These are phyloP conservation scores for Tylopilus felleus DNA, from an alignment of 768 basidiomycete species.

Conservation along the genomic window DNA sequence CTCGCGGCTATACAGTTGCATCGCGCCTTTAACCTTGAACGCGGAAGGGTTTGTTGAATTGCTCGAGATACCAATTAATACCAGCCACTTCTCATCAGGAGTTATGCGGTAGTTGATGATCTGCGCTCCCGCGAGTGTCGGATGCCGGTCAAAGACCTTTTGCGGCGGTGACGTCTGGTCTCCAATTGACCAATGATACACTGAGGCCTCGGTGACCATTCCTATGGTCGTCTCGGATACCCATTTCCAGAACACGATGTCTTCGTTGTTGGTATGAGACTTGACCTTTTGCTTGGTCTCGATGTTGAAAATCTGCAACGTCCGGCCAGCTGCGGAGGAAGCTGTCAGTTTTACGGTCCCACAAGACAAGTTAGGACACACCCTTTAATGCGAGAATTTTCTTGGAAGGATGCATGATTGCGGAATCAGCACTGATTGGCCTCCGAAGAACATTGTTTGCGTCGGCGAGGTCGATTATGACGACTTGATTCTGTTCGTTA, in stretches of 20 bases:
- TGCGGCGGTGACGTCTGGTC: slow-evolving; percentile 76
- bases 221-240: slow-evolving; percentile 88
- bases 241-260: slow-evolving; percentile 99
- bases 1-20: slow-evolving; percentile 95
- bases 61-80: slow-evolving; percentile 91
- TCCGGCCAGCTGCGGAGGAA: slow-evolving; percentile 68
- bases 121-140: slow-evolving; percentile 89
- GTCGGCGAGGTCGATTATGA: slow-evolving; percentile 96
- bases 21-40: slow-evolving; percentile 98
- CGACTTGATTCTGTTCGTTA: slow-evolving; percentile 94
- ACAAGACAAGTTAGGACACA: slow-evolving; percentile 20
- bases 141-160: slow-evolving; percentile 96
- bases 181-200: slow-evolving; percentile 84
- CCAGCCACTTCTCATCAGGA: slow-evolving; percentile 94
- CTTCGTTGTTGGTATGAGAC: slow-evolving; percentile 89
- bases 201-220: slow-evolving; percentile 90
- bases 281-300: slow-evolving; percentile 98
- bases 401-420: slow-evolving; percentile 96
- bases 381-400: slow-evolving; percentile 97
- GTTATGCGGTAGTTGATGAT: slow-evolving; percentile 98
- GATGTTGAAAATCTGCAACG: slow-evolving; percentile 97
- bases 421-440: slow-evolving; percentile 97
- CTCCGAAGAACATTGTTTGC: slow-evolving; percentile 95
- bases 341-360: slow-evolving; percentile 4
- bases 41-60: slow-evolving; percentile 90